These are phyloP conservation scores for Trypanosoma vivax DNA, from an alignment of 208 protist genomes.

Conservation along the genomic window DNA sequence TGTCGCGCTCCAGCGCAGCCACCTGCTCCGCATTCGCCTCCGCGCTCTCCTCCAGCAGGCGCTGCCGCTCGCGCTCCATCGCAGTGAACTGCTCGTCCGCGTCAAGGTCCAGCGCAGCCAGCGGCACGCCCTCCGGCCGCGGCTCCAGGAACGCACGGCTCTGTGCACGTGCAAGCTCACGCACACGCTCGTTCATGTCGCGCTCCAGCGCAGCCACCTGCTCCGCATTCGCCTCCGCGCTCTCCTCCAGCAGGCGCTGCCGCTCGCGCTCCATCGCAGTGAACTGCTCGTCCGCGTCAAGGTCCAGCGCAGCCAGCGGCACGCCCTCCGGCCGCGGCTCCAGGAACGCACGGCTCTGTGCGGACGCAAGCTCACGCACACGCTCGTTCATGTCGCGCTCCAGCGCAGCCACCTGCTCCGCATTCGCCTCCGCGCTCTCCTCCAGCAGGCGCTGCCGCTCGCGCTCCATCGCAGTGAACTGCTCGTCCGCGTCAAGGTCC, in stretches of 20 bases:
- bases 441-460: no score
- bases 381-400: no score
- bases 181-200: constrained; percentile 19
- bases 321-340: background rate
- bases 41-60: constrained; percentile 20
- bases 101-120: constrained; percentile 62
- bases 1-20: constrained; percentile 34
- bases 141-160: constrained; percentile 35
- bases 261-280: constrained; percentile 43
- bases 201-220: constrained; percentile 11
- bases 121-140: constrained; percentile 53
- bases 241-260: constrained; percentile 24
- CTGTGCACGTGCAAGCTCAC: constrained; percentile 23
- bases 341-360: constrained; percentile 8
- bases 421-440: no score
- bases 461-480: no score
- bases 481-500: no score
- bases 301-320: constrained; percentile 2
- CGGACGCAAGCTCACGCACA: no score
- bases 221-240: constrained; percentile 23
- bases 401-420: no score
- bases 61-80: constrained; percentile 44
- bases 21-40: constrained; percentile 17
- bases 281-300: constrained; percentile 61
- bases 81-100: constrained; percentile 54